Conservation (phyloP, 2,329 filamentous ascomycete genomes). For the Colletotrichum tropicale region DNA sequence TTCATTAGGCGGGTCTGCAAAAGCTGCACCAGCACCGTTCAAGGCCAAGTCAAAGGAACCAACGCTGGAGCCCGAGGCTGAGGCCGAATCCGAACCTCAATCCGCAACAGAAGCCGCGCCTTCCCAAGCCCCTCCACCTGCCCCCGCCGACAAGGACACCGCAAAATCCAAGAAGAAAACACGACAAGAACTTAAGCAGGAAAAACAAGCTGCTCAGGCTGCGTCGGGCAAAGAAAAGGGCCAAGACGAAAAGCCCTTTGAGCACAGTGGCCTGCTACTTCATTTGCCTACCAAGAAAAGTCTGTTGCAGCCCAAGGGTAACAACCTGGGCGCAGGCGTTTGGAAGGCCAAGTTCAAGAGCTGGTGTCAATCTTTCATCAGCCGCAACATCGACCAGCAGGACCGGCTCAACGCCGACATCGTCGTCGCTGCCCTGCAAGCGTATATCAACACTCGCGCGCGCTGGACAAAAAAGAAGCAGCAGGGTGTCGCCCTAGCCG, state of each 20-base stretch:
- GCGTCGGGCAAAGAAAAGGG: neutral
- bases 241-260: neutral
- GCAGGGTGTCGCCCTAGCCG: neutral
- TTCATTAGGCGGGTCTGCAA: constrained; percentile 2
- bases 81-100: neutral
- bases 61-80: neutral
- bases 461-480: constrained; percentile 14
- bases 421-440: neutral
- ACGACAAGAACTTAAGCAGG: neutral
- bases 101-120: neutral
- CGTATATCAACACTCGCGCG: constrained; percentile 1
- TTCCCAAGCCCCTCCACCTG: neutral
- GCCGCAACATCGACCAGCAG: constrained; percentile 6
- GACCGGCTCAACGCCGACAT: constrained; percentile 10
- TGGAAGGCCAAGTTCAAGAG: constrained; percentile 39
- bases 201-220: neutral
- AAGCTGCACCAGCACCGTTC: neutral
- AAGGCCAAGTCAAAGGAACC: neutral
- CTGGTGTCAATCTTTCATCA: constrained; percentile 35
- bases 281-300: constrained; percentile 6
- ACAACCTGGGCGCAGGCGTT: neutral
- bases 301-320: constrained; percentile 7
- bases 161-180: neutral
- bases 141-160: neutral
- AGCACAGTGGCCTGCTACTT: neutral